Evolutionary conservation across 2,329 filamentous ascomycete genomes (phyloP).

Genomic region (Ceratocystis papillata): DNA sequence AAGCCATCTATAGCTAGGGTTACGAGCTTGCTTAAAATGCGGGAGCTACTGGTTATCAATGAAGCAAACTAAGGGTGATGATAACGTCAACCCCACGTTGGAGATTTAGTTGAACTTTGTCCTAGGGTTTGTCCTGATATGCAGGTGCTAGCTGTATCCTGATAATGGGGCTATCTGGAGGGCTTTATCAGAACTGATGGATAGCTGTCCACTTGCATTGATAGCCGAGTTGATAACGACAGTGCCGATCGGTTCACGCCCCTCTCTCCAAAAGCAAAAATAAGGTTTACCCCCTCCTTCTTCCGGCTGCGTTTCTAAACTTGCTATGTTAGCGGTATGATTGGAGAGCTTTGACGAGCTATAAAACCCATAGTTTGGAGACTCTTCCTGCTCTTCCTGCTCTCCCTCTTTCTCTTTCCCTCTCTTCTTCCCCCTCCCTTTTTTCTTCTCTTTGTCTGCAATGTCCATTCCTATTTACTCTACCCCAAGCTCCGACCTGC

Average conservation of each 20-base stretch:
- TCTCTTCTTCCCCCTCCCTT: not conserved
- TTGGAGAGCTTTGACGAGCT: not conserved
- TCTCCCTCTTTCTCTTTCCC: not conserved
- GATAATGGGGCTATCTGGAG: not conserved
- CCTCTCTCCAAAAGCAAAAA: not conserved
- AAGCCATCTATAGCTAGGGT: too few species aligned
- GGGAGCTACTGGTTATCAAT: not conserved
- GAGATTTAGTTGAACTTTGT: not conserved
- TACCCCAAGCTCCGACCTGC: conserved; percentile 28
- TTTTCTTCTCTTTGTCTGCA: not conserved
- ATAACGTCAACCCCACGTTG: not conserved
- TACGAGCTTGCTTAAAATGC: too few species aligned
- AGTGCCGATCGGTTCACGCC: not conserved
- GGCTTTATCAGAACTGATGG: not conserved
- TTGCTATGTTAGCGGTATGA: not conserved
- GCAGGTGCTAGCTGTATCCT: too few species aligned
- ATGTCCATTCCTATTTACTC: conserved; percentile 27
- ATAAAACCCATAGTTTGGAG: not conserved
- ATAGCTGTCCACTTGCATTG: not conserved
- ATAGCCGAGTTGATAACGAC: not conserved
- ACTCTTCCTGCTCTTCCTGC: not conserved
- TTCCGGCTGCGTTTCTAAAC: conserved; percentile 3
- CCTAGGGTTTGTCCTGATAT: not conserved
- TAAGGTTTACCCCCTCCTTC: not conserved
- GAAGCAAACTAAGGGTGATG: not conserved